phyloP scores from a whole-genome alignment of 164 flowering plant genomes.

The Cinnamomum micranthum region DNA sequence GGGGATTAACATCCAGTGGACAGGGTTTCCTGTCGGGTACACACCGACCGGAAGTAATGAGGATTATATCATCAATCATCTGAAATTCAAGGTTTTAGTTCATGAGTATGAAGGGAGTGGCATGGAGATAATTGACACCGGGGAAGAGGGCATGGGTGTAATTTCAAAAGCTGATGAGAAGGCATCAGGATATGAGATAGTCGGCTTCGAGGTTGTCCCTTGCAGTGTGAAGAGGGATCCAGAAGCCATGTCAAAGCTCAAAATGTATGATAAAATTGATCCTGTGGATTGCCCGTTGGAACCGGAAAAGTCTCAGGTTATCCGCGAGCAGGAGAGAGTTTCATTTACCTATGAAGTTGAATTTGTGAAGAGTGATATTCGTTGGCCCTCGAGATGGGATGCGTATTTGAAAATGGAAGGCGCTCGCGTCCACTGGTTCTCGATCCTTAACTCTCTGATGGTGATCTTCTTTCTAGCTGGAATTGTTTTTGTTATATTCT shows the following conservation, averaged over 20 bases:
- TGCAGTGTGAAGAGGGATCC: slow-evolving; percentile 46
- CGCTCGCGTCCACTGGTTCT: slow-evolving; percentile 57
- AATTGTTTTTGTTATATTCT: slow-evolving; percentile 50
- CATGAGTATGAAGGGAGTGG: slow-evolving; percentile 42
- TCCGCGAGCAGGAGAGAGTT: slow-evolving; percentile 21
- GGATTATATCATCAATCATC: slow-evolving; percentile 40
- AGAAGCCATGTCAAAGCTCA: slow-evolving; percentile 24
- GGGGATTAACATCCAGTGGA: slow-evolving; percentile 34
- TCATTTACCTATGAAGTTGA: slow-evolving; percentile 52
- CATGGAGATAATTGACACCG: slow-evolving; percentile 43
- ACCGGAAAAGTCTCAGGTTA: slow-evolving; percentile 12
- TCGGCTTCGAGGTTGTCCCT: slow-evolving; percentile 52
- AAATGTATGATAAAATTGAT: slow-evolving; percentile 9
- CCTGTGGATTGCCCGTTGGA: slow-evolving; percentile 3
- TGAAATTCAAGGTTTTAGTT: slow-evolving; percentile 35
- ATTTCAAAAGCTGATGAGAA: slow-evolving; percentile 27
- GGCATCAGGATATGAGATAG: slow-evolving; percentile 46
- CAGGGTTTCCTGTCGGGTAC: slow-evolving; percentile 41
- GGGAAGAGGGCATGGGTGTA: slow-evolving; percentile 44
- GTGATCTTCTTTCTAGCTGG: slow-evolving; percentile 53
- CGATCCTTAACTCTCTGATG: slow-evolving; percentile 51
- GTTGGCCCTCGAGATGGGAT: slow-evolving; percentile 65
- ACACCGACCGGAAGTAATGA: slow-evolving; percentile 11
- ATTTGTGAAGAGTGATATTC: slow-evolving; percentile 39
- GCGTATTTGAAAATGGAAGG: slow-evolving; percentile 60